phyloP scores from a whole-genome alignment of 306 rosid genomes.

The Casuarina cunninghamiana region DNA sequence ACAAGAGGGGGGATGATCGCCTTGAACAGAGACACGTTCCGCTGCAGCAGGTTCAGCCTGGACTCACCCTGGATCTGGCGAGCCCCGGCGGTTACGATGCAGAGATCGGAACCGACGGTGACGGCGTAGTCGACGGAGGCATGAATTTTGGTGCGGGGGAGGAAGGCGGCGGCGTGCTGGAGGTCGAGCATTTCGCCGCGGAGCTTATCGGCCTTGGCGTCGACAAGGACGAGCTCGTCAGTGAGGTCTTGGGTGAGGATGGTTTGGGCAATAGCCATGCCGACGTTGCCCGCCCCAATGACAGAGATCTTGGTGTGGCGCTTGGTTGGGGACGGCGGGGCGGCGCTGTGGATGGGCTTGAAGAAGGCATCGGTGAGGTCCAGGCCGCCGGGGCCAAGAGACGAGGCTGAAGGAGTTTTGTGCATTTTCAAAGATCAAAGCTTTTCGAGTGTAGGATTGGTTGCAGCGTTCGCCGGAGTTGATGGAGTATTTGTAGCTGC shows the following conservation, averaged over 20 bases:
- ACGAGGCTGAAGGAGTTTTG: constrained; percentile 51
- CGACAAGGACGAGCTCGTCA: constrained; percentile 82
- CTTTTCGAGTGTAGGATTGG: background rate
- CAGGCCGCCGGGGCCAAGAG: constrained; percentile 77
- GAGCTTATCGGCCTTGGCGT: constrained; percentile 66
- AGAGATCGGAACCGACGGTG: constrained; percentile 73
- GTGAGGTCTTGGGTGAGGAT: constrained; percentile 81
- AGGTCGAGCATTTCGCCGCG: constrained; percentile 97
- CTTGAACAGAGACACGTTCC: constrained; percentile 70
- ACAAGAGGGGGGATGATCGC: constrained; percentile 69
- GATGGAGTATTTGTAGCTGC: background rate
- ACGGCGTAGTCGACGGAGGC: constrained; percentile 79
- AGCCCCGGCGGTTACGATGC: constrained; percentile 90
- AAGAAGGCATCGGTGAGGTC: constrained; percentile 71
- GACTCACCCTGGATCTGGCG: constrained; percentile 78
- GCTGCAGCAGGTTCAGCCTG: constrained; percentile 65
- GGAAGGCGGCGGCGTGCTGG: constrained; percentile 95
- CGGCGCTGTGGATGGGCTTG: constrained; percentile 53
- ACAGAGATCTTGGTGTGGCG: constrained; percentile 74
- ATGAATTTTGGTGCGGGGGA: constrained; percentile 79
- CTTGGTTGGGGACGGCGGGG: constrained; percentile 58
- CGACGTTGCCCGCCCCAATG: constrained; percentile 87
- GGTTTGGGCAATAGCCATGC: constrained; percentile 98
- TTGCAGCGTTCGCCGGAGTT: background rate
- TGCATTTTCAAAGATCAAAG: constrained; percentile 40